These are phyloP conservation scores for Wickerhamomyces canadensis DNA, from an alignment of 805 yeast genomes.

Conservation along the genomic window DNA sequence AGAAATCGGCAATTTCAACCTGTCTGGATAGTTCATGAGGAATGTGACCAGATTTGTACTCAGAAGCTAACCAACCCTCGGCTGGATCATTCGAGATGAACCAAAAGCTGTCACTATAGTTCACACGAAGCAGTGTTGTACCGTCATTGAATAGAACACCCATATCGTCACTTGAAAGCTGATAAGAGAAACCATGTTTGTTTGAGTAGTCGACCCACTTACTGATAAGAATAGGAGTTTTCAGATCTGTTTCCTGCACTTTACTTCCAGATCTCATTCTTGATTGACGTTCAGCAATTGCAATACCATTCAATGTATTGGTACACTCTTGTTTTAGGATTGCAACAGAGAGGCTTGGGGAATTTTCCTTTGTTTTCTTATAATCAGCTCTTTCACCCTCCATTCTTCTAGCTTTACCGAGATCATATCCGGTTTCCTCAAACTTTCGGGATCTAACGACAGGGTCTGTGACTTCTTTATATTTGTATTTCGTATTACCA, in stretches of 20 bases:
- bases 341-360: conserved; percentile 21
- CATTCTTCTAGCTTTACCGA: conserved; percentile 31
- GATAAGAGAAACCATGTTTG: conserved; percentile 93
- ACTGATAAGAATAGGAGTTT: conserved; percentile 67
- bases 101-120: conserved; percentile 60
- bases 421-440: conserved; percentile 31
- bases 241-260: conserved; percentile 10
- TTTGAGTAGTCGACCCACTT: conserved; percentile 98
- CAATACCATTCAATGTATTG: conserved; percentile 39
- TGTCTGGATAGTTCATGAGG: conserved; percentile 57
- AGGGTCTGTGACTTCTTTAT: conserved; percentile 49
- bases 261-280: conserved; percentile 28
- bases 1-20: conserved; percentile 80
- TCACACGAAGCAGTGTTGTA: conserved; percentile 69
- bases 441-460: conserved; percentile 18
- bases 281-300: conserved; percentile 39
- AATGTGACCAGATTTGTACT: conserved; percentile 34
- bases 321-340: conserved; percentile 40
- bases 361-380: conserved; percentile 12
- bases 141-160: conserved; percentile 89
- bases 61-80: conserved; percentile 51
- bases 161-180: conserved; percentile 80
- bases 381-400: conserved; percentile 27
- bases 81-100: conserved; percentile 45
- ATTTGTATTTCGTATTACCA: conserved; percentile 82